A percentile compares a stretch with the other conserved stretches of the same genome.
These are phyloP conservation scores for Glycine tomentella DNA, from an alignment of 306 rosid genomes.

Conservation along the genomic window DNA sequence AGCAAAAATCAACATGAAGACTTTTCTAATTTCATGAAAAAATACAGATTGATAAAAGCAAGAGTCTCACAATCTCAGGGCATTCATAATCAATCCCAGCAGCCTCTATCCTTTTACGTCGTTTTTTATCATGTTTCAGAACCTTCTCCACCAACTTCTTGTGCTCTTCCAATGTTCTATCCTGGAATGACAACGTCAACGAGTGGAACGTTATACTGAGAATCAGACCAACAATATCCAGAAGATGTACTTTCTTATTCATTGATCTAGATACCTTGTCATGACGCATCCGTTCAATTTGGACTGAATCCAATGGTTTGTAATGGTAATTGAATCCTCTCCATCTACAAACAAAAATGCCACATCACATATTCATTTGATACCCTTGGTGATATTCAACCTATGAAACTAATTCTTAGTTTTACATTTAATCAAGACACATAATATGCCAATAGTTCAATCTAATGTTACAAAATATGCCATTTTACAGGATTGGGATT, in stretches of 20 bases:
- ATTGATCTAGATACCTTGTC: background rate
- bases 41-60: background rate
- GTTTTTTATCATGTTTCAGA: background rate
- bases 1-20: background rate
- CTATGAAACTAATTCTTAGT: background rate
- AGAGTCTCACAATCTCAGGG: slow-evolving; percentile 10
- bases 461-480: background rate
- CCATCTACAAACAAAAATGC: background rate
- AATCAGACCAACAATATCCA: background rate
- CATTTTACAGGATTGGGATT: background rate
- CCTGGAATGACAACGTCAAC: background rate
- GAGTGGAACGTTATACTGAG: background rate
- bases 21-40: background rate
- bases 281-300: slow-evolving; percentile 15
- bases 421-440: background rate
- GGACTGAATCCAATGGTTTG: background rate
- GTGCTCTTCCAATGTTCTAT: slow-evolving; percentile 10
- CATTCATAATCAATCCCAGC: slow-evolving; percentile 1
- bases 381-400: background rate
- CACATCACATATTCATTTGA: background rate
- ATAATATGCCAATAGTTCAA: background rate
- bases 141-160: background rate
- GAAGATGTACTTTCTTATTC: background rate
- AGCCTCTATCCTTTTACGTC: background rate
- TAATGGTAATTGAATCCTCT: slow-evolving; percentile 8